Evolutionary conservation across 345 rosid species (phyloP).

Genomic region (Brassica nigra): DNA sequence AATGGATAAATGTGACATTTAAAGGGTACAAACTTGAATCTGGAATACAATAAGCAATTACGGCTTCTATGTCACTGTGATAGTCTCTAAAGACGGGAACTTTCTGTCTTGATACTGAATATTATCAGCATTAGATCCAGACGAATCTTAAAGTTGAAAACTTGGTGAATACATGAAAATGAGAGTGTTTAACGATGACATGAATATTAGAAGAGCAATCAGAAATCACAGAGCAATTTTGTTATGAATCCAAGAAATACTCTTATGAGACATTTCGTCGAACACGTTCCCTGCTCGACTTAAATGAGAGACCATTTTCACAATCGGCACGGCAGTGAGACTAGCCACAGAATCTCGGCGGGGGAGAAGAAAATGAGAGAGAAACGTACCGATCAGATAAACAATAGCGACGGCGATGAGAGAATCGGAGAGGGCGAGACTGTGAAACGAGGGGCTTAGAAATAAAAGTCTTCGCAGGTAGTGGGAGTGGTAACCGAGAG

Average conservation of each 20-base stretch:
- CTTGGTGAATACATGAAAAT: background rate
- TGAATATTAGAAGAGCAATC: background rate
- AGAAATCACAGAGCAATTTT: background rate
- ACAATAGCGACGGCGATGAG: conserved; percentile 25
- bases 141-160: background rate
- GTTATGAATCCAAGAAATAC: background rate
- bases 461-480: background rate
- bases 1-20: background rate
- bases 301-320: background rate
- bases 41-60: background rate
- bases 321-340: background rate
- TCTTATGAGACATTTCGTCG: conserved; percentile 30
- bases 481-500: background rate
- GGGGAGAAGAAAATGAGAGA: background rate
- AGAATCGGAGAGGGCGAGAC: conserved; percentile 14
- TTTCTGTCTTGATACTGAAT: background rate
- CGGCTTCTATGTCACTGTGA: background rate
- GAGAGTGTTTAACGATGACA: background rate
- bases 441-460: background rate
- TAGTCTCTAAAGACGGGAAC: background rate
- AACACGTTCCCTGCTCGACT: conserved; percentile 23
- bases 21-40: conserved; percentile 9
- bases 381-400: conserved; percentile 12
- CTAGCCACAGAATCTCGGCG: background rate
- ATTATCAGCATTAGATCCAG: background rate